Evolutionary conservation across 495 filamentous ascomycete species (phyloP).

Genomic region (Podospora anserina): DNA sequence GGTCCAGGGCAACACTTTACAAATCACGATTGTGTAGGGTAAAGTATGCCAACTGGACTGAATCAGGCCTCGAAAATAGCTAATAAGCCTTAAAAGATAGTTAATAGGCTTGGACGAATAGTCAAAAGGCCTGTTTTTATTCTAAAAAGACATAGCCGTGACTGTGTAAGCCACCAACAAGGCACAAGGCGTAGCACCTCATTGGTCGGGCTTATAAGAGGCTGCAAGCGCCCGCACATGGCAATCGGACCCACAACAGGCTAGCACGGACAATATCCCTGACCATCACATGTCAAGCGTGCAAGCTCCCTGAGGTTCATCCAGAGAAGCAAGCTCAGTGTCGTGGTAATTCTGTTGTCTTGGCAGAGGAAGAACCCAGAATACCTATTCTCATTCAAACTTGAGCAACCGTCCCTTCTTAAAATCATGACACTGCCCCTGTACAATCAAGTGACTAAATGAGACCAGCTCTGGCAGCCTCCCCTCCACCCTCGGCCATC

Average conservation of each 20-base stretch:
- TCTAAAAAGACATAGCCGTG: not conserved
- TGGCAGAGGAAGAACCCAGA: no score
- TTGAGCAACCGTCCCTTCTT: not conserved
- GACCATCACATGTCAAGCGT: not conserved
- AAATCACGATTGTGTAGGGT: not conserved
- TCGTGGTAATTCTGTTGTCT: no score
- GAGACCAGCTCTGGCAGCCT: conserved; percentile 71
- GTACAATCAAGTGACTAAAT: conserved; percentile 21
- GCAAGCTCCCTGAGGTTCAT: not conserved
- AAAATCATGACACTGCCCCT: not conserved
- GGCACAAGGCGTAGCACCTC: not conserved
- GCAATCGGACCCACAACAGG: not conserved
- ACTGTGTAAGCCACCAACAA: not conserved
- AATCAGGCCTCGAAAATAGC: no score
- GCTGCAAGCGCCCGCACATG: not conserved
- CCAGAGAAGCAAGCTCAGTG: no score
- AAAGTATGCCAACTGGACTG: not conserved
- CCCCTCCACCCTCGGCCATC: conserved; percentile 71
- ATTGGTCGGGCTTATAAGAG: not conserved
- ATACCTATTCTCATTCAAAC: not conserved
- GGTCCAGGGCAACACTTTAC: not conserved
- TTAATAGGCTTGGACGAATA: no score
- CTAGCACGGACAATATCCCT: not conserved
- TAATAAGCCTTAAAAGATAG: no score
- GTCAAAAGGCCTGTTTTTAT: no score